phyloP scores from a whole-genome alignment of 331 rosid species.

The Pyracantha coccinea region DNA sequence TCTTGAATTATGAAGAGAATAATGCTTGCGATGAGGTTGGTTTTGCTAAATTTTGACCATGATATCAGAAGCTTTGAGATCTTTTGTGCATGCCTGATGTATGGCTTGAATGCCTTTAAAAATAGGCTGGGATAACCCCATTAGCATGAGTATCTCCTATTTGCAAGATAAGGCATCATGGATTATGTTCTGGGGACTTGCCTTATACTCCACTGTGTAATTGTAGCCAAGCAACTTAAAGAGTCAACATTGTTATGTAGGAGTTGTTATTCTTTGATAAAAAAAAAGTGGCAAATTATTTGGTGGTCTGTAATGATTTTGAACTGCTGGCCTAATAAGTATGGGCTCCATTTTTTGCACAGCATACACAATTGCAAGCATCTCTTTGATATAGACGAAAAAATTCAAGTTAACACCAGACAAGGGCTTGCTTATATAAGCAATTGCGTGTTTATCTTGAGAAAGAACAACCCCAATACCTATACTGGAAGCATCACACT shows the following conservation, averaged over 20 bases:
- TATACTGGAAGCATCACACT: background rate
- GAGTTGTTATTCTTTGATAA: background rate
- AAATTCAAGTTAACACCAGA: fast-evolving
- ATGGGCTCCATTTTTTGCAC: background rate
- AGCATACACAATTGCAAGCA: background rate
- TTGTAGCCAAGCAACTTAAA: background rate
- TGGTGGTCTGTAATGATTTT: background rate
- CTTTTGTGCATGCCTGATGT: too few species aligned
- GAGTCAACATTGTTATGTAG: background rate
- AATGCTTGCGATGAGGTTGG: too few species aligned
- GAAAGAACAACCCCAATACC: background rate
- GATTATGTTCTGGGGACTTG: too few species aligned
- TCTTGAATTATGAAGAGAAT: background rate
- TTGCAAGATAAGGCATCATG: too few species aligned
- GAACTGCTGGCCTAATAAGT: background rate
- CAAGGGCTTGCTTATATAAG: background rate
- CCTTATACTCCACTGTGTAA: too few species aligned
- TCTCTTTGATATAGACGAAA: background rate
- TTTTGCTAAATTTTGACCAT: too few species aligned
- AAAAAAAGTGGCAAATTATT: background rate
- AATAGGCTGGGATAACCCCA: too few species aligned
- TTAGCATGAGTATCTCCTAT: too few species aligned
- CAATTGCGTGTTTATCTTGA: background rate
- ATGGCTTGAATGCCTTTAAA: too few species aligned
- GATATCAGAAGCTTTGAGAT: too few species aligned